A percentile compares a stretch with the other conserved stretches of the same genome.
These are phyloP conservation scores for Nicotiana paniculata DNA, from an alignment of 257 asterid species.

Conservation along the genomic window DNA sequence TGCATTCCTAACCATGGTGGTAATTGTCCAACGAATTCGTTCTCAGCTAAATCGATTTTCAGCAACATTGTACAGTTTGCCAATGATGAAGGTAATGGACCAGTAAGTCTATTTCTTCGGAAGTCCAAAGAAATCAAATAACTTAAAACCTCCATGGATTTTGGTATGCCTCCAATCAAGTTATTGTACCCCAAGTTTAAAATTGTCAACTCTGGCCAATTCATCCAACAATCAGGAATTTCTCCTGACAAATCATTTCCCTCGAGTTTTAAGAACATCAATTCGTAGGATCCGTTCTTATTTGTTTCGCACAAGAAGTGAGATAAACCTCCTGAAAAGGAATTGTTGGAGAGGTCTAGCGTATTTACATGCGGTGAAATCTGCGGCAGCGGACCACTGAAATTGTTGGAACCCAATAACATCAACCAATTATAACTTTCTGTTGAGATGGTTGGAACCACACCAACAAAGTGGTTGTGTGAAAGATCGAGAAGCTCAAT, in stretches of 20 bases:
- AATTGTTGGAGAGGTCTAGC: not conserved
- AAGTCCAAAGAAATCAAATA: conserved; percentile 5
- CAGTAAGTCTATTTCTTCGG: conserved; percentile 5
- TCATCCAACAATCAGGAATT: conserved; percentile 24
- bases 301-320: no score
- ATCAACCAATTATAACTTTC: not conserved
- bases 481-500: not conserved
- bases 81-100: not conserved
- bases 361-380: not conserved
- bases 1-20: conserved; percentile 23
- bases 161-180: conserved; percentile 20
- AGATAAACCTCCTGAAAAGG: no score
- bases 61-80: no score
- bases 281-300: not conserved
- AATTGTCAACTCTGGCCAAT: not conserved
- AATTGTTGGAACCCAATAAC: conserved; percentile 14
- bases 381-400: conserved; percentile 20
- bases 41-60: not conserved
- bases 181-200: conserved; percentile 16
- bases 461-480: not conserved
- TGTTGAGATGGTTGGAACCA: not conserved
- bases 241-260: conserved; percentile 18
- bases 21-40: conserved; percentile 15
- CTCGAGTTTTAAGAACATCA: conserved; percentile 6
- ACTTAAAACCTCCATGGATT: conserved; percentile 10